Percentiles rank a stretch among this genome's conserved stretches.
phyloP scores from a whole-genome alignment of 2,329 filamentous ascomycete species.

The Didymella segeticola region DNA sequence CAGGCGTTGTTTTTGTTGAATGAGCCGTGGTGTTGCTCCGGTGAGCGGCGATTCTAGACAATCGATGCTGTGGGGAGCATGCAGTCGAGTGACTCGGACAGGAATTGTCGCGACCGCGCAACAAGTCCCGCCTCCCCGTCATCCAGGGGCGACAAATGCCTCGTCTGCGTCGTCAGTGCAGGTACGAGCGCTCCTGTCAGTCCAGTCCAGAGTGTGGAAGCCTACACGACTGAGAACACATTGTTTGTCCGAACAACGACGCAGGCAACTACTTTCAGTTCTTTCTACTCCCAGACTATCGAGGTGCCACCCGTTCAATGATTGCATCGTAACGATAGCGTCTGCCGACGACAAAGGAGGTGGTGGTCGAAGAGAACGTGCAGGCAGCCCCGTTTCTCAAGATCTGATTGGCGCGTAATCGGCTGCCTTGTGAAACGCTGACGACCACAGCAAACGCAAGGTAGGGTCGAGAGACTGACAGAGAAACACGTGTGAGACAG shows the following conservation, averaged over 20 bases:
- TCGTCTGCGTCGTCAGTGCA: neutral
- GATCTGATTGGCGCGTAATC: constrained; percentile 35
- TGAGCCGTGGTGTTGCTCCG: neutral
- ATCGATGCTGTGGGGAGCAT: neutral
- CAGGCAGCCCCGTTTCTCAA: constrained; percentile 33
- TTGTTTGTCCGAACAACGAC: neutral
- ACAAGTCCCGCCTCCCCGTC: constrained; percentile 1
- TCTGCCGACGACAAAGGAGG: neutral
- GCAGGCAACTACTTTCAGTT: constrained; percentile 3
- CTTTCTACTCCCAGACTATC: constrained; percentile 1
- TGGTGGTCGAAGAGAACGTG: constrained; percentile 12
- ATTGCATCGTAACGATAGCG: neutral
- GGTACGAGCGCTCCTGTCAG: neutral
- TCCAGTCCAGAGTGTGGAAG: constrained; percentile 1
- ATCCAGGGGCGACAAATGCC: constrained; percentile 8
- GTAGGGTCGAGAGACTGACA: constrained; percentile 15
- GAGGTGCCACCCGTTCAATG: neutral
- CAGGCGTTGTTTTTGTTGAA: constrained; percentile 8
- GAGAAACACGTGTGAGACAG: constrained; percentile 29
- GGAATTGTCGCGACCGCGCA: neutral
- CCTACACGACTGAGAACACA: constrained; percentile 5
- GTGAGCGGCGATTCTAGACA: constrained; percentile 5
- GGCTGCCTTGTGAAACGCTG: constrained; percentile 39
- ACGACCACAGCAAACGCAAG: constrained; percentile 21
- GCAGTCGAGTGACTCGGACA: neutral